These are phyloP conservation scores for Purpureocillium lavendulum DNA, from an alignment of 2,329 filamentous ascomycete species.

Conservation along the genomic window DNA sequence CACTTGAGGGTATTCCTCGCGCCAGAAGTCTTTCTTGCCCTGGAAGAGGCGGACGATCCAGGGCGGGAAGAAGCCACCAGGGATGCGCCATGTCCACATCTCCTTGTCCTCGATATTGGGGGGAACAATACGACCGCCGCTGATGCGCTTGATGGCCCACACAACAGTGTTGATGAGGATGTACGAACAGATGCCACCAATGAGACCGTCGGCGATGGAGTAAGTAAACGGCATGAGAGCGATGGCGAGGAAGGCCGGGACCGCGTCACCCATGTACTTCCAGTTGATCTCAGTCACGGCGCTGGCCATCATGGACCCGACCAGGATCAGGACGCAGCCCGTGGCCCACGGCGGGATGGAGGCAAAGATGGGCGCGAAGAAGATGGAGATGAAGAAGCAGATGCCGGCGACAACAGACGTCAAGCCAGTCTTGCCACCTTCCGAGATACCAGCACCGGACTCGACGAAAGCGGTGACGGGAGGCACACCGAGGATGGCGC, in stretches of 20 bases:
- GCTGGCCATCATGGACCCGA: conserved; percentile 80
- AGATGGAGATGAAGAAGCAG: conserved; percentile 80
- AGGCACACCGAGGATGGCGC: conserved; percentile 66
- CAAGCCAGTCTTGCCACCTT: conserved; percentile 79
- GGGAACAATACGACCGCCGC: conserved; percentile 63
- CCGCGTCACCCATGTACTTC: conserved; percentile 73
- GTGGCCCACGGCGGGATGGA: conserved; percentile 87
- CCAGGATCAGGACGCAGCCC: conserved; percentile 77
- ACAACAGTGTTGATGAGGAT: conserved; percentile 65
- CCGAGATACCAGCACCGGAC: conserved; percentile 82
- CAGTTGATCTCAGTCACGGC: conserved; percentile 81
- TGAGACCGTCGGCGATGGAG: conserved; percentile 79
- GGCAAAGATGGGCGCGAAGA: conserved; percentile 86
- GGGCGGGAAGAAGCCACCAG: conserved; percentile 65
- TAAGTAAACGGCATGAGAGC: conserved; percentile 86
- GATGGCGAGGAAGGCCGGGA: conserved; percentile 79
- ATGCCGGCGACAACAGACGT: conserved; percentile 71
- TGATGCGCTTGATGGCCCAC: conserved; percentile 58
- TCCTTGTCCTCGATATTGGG: conserved; percentile 71
- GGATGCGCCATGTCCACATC: conserved; percentile 69
- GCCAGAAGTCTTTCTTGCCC: conserved; percentile 72
- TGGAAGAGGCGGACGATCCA: conserved; percentile 58
- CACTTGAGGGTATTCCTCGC: conserved; percentile 17
- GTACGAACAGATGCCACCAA: conserved; percentile 71
- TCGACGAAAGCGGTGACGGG: conserved; percentile 85